Evolutionary conservation across 331 rosid species (phyloP).

Genomic region (Telfairia occidentalis): DNA sequence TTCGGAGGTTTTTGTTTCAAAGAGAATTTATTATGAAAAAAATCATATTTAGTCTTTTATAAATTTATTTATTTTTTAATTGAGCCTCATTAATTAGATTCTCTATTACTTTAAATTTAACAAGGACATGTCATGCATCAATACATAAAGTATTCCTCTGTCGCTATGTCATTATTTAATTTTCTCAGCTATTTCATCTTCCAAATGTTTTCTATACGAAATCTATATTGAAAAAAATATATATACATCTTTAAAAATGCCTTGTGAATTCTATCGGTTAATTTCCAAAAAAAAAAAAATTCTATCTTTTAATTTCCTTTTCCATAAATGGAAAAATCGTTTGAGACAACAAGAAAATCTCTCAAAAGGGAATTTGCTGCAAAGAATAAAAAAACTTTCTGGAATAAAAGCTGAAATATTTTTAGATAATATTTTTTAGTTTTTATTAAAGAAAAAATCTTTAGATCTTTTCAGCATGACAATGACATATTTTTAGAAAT

Average conservation of each 20-base stretch:
- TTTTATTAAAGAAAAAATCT: too few relatives aligned
- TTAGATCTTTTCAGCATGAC: too few relatives aligned
- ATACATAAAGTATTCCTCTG: conserved; percentile 2
- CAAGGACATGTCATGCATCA: neutral
- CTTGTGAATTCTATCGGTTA: neutral
- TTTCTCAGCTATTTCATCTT: neutral
- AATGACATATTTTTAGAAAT: too few relatives aligned
- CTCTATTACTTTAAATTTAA: neutral
- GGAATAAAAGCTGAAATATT: neutral
- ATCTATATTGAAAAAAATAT: neutral
- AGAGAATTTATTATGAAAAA: neutral
- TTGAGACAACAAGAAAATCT: neutral
- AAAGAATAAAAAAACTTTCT: too few relatives aligned
- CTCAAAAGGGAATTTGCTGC: too few relatives aligned
- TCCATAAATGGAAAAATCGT: neutral
- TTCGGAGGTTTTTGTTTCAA: neutral
- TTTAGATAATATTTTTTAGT: too few relatives aligned
- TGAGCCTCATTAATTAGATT: neutral
- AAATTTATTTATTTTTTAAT: neutral
- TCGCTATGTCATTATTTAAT: neutral
- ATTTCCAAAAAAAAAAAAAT: too few relatives aligned
- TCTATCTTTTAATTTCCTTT: neutral
- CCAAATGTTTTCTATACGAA: neutral
- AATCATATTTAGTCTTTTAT: neutral
- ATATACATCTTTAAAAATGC: neutral